A percentile compares a stretch with the other conserved stretches of the same genome.
These are phyloP conservation scores for Cyclanthera cordifolia DNA, from an alignment of 306 rosid genomes.

Conservation along the genomic window DNA sequence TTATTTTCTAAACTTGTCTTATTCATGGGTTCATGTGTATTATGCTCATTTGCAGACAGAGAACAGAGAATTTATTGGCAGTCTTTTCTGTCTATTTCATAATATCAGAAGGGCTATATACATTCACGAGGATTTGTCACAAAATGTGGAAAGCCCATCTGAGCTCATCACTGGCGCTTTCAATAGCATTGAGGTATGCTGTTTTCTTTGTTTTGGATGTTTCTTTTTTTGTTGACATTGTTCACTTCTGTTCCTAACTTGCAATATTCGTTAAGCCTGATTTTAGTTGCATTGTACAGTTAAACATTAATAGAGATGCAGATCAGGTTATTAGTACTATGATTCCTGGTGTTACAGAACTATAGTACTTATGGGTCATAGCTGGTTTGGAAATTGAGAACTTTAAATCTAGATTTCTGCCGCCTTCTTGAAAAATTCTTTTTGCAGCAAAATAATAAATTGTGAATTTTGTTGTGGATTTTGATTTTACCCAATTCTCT, in stretches of 20 bases:
- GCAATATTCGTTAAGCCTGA: background rate
- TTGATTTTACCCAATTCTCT: background rate
- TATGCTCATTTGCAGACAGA: slow-evolving; percentile 34
- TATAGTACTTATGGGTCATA: background rate
- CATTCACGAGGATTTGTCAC: slow-evolving; percentile 50
- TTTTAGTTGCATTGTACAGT: background rate
- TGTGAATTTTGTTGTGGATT: background rate
- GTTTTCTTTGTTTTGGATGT: background rate
- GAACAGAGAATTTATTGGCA: slow-evolving; percentile 43
- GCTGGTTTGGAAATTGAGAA: background rate
- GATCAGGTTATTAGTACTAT: background rate
- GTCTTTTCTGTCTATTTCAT: slow-evolving; percentile 41
- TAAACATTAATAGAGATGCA: background rate
- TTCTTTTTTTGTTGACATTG: background rate
- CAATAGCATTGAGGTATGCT: slow-evolving; percentile 54
- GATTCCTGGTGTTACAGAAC: background rate
- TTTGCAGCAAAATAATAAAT: background rate
- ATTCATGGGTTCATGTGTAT: background rate
- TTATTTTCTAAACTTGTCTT: background rate
- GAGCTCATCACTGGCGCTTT: slow-evolving; percentile 67
- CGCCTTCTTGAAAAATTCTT: background rate
- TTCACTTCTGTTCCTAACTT: slow-evolving; percentile 3
- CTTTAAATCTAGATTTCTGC: background rate
- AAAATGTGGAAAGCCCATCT: slow-evolving; percentile 36
- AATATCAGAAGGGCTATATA: slow-evolving; percentile 56